Evolutionary conservation across 805 yeast species (phyloP), one percentile per base, ranked within the genome.

Genomic region (Yamadazyma sp.): DNA sequence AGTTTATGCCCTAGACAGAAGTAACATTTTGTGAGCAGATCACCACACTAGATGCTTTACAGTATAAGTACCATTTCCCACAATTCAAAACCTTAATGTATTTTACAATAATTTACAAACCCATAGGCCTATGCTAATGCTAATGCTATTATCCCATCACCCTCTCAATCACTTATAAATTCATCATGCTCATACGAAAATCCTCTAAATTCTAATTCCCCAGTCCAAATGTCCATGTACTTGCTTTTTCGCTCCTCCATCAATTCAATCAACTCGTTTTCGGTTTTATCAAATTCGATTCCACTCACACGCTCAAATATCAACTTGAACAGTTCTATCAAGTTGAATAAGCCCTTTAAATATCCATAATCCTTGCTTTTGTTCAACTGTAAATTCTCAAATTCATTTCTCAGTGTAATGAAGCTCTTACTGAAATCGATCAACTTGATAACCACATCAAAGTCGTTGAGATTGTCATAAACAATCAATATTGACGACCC

Each of bases 371-470:
- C 99, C 32, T 46, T 46, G 9, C 40, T 24, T 9, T 20, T 25
- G 10, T n/a, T 14, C 6, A 30, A 11, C 7, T 18, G 4, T 9
- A 31, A 26, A 9, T 33, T 10, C 10, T 26, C 26, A 17, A 38
- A 38, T 22, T 38, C 30, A 11, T 26, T 4, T 10, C 29, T 20
- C 28, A 20, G 26, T 2, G 23, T 9, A 10, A 38, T 28, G 16
- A 46, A 38, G 12, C 95, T 84, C 55, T 90, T 95, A 1, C 98
- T 98, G 71, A 93, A 93, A 63, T 93, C 99, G 49, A 93, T 93
- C 38, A 95, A 74, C 45, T 89, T 78, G n/a, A 89, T 78, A 44
- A 53, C 55, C 29, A 67, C 46, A 12, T 48, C 49, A 15, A 37
- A 48, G 13, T 48, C 44, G 12, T 45, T 34, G 4, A 35, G 27